A percentile compares a stretch with the other conserved stretches of the same genome.
phyloP scores from a whole-genome alignment of 2,329 filamentous ascomycete species.

The Aspergillus quadricinctus region DNA sequence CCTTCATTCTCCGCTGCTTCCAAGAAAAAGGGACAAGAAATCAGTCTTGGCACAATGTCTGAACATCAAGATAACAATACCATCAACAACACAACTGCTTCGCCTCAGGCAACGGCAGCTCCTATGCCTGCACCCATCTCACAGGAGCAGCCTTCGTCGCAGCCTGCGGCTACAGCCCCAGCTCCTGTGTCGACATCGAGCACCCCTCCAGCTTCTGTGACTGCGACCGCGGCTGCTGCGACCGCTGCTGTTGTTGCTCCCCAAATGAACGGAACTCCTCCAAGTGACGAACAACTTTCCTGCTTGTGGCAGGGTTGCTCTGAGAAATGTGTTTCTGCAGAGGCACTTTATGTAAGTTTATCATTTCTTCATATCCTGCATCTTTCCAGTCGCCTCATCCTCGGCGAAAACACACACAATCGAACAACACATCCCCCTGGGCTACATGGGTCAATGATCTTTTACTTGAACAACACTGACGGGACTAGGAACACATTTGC shows the following conservation, averaged over 20 bases:
- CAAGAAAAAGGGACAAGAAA: conserved; percentile 29
- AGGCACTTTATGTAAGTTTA: conserved; percentile 58
- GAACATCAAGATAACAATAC: conserved; percentile 32
- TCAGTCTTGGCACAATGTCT: conserved; percentile 39
- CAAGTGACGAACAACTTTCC: conserved; percentile 38
- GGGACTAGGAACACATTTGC: conserved; percentile 83
- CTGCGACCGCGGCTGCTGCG: conserved; percentile 33
- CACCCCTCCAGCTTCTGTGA: conserved; percentile 27
- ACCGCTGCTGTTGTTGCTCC: conserved; percentile 32
- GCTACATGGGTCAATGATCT: not conserved
- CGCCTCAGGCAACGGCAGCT: conserved; percentile 21
- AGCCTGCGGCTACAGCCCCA: conserved; percentile 18
- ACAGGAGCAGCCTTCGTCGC: conserved; percentile 21
- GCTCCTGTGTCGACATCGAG: conserved; percentile 21
- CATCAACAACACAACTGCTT: conserved; percentile 8
- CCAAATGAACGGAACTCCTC: conserved; percentile 27
- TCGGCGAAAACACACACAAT: not conserved
- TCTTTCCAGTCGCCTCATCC: not conserved
- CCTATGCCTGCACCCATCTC: conserved; percentile 21
- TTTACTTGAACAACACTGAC: not conserved
- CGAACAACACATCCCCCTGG: not conserved
- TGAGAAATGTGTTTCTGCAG: conserved; percentile 55
- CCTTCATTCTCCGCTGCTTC: conserved; percentile 24
- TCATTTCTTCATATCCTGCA: not conserved
- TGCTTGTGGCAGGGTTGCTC: conserved; percentile 62